Evolutionary conservation across 1,284 basidiomycete genomes (phyloP).

Genomic region (Thelephora terrestris): DNA sequence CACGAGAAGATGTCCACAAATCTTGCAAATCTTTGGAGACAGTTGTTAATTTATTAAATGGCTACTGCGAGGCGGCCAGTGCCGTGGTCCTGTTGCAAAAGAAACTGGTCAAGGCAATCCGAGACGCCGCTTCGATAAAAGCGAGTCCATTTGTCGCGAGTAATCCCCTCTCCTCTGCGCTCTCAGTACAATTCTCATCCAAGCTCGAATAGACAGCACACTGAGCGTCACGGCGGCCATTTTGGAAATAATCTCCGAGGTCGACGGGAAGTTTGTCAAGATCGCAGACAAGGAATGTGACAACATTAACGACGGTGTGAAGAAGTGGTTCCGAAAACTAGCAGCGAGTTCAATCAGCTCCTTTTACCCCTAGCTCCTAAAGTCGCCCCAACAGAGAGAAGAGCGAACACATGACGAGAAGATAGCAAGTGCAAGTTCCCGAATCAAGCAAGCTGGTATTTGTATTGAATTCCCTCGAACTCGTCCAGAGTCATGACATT

Average conservation of each 20-base stretch:
- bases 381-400: slow-evolving; percentile 45
- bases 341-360: slow-evolving; percentile 33
- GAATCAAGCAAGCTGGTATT: slow-evolving; percentile 66
- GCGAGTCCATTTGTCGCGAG: slow-evolving; percentile 52
- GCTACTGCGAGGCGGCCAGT: slow-evolving; percentile 61
- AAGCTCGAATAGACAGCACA: slow-evolving; percentile 41
- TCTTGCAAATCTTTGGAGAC: slow-evolving; percentile 66
- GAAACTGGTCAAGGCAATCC: slow-evolving; percentile 59
- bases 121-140: slow-evolving; percentile 52
- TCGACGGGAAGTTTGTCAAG: slow-evolving; percentile 65
- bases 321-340: slow-evolving; percentile 78
- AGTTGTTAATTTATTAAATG: slow-evolving; percentile 54
- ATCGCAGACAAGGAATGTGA: slow-evolving; percentile 66
- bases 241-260: slow-evolving; percentile 58
- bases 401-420: slow-evolving; percentile 67
- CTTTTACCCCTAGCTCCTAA: slow-evolving; percentile 1
- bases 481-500: background rate
- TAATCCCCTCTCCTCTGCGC: slow-evolving; percentile 21
- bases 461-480: slow-evolving; percentile 3
- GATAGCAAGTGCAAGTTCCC: slow-evolving; percentile 56
- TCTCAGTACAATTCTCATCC: background rate
- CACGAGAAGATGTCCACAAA: slow-evolving; percentile 60
- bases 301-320: slow-evolving; percentile 51
- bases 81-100: slow-evolving; percentile 59
- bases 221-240: slow-evolving; percentile 51